These are phyloP conservation scores for Chlamydomonas schloesseri DNA, from an alignment of 139 green algal species.

Conservation along the genomic window DNA sequence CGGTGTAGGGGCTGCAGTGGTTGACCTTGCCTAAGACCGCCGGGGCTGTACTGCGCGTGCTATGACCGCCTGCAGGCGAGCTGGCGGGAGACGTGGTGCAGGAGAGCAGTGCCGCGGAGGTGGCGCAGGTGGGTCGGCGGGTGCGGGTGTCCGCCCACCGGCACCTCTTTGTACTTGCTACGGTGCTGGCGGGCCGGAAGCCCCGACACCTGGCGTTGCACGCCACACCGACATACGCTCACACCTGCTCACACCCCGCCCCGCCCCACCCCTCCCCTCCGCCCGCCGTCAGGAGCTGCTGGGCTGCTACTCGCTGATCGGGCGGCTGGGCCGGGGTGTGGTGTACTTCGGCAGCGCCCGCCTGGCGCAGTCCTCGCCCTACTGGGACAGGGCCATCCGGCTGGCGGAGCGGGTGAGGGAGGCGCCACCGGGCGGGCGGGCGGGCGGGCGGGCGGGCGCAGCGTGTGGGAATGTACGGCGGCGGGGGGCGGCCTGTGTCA, in stretches of 20 bases:
- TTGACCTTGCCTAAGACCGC: too few species aligned
- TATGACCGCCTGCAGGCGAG: conserved; percentile 39
- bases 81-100: conserved; percentile 67
- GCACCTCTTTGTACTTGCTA: too few species aligned
- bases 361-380: conserved; percentile 54
- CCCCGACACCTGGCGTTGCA: too few species aligned
- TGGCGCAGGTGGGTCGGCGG: conserved; percentile 23
- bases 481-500: too few species aligned
- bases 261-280: not conserved
- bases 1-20: too few species aligned
- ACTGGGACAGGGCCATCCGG: conserved; percentile 50
- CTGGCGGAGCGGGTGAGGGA: conserved; percentile 35
- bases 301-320: conserved; percentile 74
- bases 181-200: too few species aligned
- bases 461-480: too few species aligned
- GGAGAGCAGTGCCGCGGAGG: conserved; percentile 44
- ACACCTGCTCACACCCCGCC: too few species aligned
- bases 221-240: too few species aligned
- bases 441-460: conserved; percentile 35
- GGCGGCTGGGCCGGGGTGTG: conserved; percentile 64
- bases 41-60: too few species aligned
- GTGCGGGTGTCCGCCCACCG: not conserved
- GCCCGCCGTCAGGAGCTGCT: conserved; percentile 65
- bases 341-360: conserved; percentile 81
- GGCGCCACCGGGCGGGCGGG: not conserved